These are phyloP conservation scores for Astrothelium macrocarpum DNA, from an alignment of 495 filamentous ascomycete species.

Conservation along the genomic window DNA sequence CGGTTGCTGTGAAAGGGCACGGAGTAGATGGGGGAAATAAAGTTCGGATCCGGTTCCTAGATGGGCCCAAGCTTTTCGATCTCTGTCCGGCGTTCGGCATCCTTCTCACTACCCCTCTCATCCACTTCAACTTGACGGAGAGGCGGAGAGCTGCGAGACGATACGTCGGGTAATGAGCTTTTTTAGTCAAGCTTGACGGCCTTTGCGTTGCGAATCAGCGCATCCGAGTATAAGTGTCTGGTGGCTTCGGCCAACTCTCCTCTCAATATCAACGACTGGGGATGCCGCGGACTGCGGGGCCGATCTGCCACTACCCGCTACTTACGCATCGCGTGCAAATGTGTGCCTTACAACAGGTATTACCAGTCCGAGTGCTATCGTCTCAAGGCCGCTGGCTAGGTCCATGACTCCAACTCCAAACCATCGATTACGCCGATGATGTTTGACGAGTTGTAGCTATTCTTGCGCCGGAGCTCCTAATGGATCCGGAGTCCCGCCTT, in stretches of 20 bases:
- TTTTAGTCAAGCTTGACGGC: not conserved
- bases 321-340: not conserved
- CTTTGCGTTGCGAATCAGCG: no score
- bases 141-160: not conserved
- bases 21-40: not conserved
- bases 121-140: not conserved
- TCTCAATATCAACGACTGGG: not conserved
- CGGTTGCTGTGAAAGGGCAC: not conserved
- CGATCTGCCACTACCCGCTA: not conserved
- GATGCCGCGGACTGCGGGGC: conserved; percentile 3
- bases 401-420: not conserved
- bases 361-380: not conserved
- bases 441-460: not conserved
- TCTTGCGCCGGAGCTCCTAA: not conserved
- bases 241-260: not conserved
- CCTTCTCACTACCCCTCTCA: not conserved
- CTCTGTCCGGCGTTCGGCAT: not conserved
- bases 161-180: not conserved
- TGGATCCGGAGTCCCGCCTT: not conserved
- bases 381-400: not conserved
- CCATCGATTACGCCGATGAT: conserved; percentile 1
- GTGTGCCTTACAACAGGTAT: not conserved
- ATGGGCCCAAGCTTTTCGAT: not conserved
- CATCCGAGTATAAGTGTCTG: not conserved
- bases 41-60: not conserved